phyloP scores from a whole-genome alignment of 257 asterid species.

The Solanum boliviense region DNA sequence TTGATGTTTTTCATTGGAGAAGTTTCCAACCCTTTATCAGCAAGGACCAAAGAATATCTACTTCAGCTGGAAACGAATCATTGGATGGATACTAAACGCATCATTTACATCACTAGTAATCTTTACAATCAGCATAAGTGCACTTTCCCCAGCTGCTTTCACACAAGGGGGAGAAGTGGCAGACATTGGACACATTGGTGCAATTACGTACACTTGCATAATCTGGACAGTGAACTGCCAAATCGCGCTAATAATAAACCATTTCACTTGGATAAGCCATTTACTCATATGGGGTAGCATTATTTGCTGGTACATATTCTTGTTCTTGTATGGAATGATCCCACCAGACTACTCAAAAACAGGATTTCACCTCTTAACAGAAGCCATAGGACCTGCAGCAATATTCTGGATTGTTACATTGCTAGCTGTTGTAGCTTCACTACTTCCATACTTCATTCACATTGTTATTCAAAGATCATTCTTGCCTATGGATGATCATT shows the following conservation, averaged over 20 bases:
- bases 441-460: constrained; percentile 74
- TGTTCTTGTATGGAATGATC: constrained; percentile 49
- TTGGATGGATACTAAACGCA: constrained; percentile 93
- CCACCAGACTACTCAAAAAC: constrained; percentile 24
- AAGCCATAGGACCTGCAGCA: constrained; percentile 76
- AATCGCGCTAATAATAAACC: constrained; percentile 75
- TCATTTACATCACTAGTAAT: constrained; percentile 58
- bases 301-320: constrained; percentile 65
- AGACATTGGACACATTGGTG: constrained; percentile 75
- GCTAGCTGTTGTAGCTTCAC: constrained; percentile 50
- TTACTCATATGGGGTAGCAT: constrained; percentile 65
- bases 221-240: constrained; percentile 87
- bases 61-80: constrained; percentile 80
- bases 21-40: constrained; percentile 96
- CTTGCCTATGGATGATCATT: constrained; percentile 85
- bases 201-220: constrained; percentile 78
- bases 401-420: constrained; percentile 71
- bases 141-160: constrained; percentile 76
- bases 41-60: constrained; percentile 86
- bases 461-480: constrained; percentile 63
- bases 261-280: constrained; percentile 95
- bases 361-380: constrained; percentile 46
- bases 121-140: constrained; percentile 62
- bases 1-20: constrained; percentile 2
- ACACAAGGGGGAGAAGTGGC: constrained; percentile 74